These are phyloP conservation scores for Leccinum pellstonianum DNA, from an alignment of 768 basidiomycete genomes.

Conservation along the genomic window DNA sequence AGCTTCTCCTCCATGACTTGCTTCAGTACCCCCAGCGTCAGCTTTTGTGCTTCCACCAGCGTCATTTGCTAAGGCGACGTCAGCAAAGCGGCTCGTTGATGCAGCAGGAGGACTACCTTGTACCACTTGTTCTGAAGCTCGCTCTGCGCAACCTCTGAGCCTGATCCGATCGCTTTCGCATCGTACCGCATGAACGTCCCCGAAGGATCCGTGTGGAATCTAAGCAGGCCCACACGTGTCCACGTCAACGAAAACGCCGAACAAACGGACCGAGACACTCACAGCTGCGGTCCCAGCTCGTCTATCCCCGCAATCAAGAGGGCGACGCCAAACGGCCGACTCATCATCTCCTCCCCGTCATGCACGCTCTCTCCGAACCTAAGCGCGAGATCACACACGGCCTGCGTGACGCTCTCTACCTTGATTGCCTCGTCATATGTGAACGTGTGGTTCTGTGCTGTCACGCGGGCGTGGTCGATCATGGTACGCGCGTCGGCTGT, in stretches of 20 bases:
- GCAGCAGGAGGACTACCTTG: constrained; percentile 52
- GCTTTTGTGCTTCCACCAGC: constrained; percentile 78
- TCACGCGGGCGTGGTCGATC: constrained; percentile 99
- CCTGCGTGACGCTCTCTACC: constrained; percentile 97
- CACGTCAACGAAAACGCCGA: neutral
- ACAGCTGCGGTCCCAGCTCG: constrained; percentile 95
- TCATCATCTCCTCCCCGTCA: constrained; percentile 99
- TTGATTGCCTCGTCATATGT: constrained; percentile 97
- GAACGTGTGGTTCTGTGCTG: constrained; percentile 92
- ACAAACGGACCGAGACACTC: constrained; percentile 31
- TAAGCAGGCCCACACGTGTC: constrained; percentile 32
- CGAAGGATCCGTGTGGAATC: constrained; percentile 97
- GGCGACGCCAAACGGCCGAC: constrained; percentile 97
- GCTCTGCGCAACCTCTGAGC: constrained; percentile 95
- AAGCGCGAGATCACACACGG: constrained; percentile 95
- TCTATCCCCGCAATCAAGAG: constrained; percentile 97
- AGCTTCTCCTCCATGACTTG: constrained; percentile 99
- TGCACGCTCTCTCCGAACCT: constrained; percentile 99
- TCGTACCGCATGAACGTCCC: constrained; percentile 97
- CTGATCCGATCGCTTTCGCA: constrained; percentile 98
- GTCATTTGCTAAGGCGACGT: constrained; percentile 75
- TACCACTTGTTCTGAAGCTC: constrained; percentile 98
- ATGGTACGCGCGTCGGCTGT: constrained; percentile 99
- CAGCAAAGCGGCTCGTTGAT: constrained; percentile 3
- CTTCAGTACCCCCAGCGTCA: constrained; percentile 89